Evolutionary conservation across 768 basidiomycete species (phyloP).

Genomic region (Hirschioporus abietinus): DNA sequence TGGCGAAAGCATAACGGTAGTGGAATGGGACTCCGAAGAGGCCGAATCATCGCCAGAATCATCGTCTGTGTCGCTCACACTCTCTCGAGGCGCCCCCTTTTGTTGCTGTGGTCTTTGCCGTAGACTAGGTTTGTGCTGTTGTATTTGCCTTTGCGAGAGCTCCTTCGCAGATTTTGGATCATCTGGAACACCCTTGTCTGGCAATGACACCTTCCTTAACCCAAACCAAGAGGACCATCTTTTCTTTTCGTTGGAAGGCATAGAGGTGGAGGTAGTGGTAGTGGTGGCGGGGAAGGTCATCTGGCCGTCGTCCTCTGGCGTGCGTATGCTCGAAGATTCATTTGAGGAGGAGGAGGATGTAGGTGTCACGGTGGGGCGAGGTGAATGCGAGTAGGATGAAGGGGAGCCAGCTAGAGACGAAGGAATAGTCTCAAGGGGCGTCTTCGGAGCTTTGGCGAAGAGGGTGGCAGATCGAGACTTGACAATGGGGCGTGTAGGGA

Average conservation of each 20-base stretch:
- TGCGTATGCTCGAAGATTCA: conserved; percentile 46
- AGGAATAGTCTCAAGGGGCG: conserved; percentile 10
- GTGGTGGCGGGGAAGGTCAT: conserved; percentile 22
- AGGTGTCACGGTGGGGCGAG: conserved; percentile 15
- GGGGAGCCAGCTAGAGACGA: conserved; percentile 10
- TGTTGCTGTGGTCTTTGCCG: conserved; percentile 12
- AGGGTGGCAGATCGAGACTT: conserved; percentile 10
- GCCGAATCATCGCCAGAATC: conserved; percentile 33
- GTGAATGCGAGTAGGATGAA: not conserved
- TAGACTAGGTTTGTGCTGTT: not conserved
- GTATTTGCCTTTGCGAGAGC: not conserved
- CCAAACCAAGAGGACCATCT: conserved; percentile 57
- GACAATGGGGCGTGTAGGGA: not conserved
- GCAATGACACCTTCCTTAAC: conserved; percentile 23
- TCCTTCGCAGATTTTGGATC: not conserved
- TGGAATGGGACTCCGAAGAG: conserved; percentile 15
- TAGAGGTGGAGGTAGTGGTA: conserved; percentile 11
- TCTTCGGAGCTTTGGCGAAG: conserved; percentile 10
- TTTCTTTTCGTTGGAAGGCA: conserved; percentile 30
- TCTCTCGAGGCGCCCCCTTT: not conserved
- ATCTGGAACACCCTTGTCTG: not conserved
- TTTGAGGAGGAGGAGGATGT: conserved; percentile 60
- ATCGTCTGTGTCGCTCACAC: conserved; percentile 27
- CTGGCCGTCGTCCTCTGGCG: conserved; percentile 52
- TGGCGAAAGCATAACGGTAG: conserved; percentile 9